phyloP scores from a whole-genome alignment of 495 filamentous ascomycete genomes.

The Talaromyces adpressus region DNA sequence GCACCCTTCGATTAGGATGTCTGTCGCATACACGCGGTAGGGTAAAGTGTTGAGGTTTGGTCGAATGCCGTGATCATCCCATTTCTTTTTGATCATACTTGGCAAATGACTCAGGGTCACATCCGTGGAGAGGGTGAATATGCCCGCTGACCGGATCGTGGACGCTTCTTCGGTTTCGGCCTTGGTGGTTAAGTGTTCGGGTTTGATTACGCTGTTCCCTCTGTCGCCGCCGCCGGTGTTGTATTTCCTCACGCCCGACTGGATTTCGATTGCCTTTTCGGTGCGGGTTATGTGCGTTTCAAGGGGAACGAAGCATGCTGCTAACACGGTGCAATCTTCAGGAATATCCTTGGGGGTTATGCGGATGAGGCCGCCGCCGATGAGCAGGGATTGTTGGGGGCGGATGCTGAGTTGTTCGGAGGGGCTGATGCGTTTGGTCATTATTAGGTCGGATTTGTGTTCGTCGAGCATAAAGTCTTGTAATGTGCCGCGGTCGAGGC shows the following conservation, averaged over 20 bases:
- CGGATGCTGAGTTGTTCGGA: conserved; percentile 59
- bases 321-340: conserved; percentile 50
- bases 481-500: conserved; percentile 67
- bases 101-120: conserved; percentile 57
- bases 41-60: conserved; percentile 43
- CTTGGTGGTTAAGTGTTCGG: background rate
- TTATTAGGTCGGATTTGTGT: conserved; percentile 59
- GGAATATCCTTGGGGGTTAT: conserved; percentile 64
- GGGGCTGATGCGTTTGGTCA: conserved; percentile 63
- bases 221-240: conserved; percentile 13
- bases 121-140: conserved; percentile 68
- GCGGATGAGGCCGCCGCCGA: conserved; percentile 78
- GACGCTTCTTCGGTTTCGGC: background rate
- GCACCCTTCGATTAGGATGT: conserved; percentile 83
- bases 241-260: conserved; percentile 47
- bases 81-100: conserved; percentile 25
- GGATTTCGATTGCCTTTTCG: conserved; percentile 64
- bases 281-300: conserved; percentile 67
- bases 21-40: conserved; percentile 68
- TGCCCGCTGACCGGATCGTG: conserved; percentile 58
- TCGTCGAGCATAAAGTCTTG: conserved; percentile 58
- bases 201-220: conserved; percentile 7
- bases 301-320: conserved; percentile 74
- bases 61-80: conserved; percentile 24
- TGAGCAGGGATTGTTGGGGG: conserved; percentile 72